Conservation (phyloP, 352 stramenopile species). For the Globisporangium nunn region DNA sequence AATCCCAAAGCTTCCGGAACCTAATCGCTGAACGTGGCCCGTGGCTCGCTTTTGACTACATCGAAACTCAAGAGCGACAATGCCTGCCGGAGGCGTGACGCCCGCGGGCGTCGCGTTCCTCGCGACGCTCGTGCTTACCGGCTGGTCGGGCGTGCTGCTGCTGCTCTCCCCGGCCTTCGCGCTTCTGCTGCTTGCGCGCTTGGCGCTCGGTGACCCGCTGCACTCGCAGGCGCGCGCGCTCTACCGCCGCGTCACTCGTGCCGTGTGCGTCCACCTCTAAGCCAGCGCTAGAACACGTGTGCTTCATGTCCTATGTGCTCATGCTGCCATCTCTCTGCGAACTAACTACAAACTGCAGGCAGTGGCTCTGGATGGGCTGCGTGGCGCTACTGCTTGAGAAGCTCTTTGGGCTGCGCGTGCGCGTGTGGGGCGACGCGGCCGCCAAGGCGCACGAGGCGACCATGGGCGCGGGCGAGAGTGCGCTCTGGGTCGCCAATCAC, state of each 20-base stretch:
- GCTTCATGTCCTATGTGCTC: too few relatives aligned
- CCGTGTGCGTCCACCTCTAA: conserved; percentile 27
- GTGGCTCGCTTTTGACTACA: too few relatives aligned
- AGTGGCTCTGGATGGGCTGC: conserved; percentile 77
- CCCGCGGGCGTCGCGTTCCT: conserved; percentile 42
- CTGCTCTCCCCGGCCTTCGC: conserved; percentile 56
- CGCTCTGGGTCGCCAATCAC: conserved; percentile 74
- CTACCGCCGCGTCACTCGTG: conserved; percentile 47
- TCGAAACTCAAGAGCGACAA: not conserved
- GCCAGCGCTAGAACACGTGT: too few relatives aligned
- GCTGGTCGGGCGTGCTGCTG: conserved; percentile 41
- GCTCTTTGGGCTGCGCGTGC: conserved; percentile 49
- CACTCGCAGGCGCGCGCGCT: conserved; percentile 17
- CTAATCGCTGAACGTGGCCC: too few relatives aligned
- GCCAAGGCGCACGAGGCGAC: conserved; percentile 43
- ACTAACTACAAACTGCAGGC: conserved; percentile 17
- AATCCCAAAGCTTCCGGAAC: too few relatives aligned
- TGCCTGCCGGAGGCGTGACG: conserved; percentile 13
- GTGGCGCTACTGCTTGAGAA: conserved; percentile 62
- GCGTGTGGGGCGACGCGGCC: conserved; percentile 47
- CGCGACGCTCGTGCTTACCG: conserved; percentile 39
- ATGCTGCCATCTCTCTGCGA: too few relatives aligned
- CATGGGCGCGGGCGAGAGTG: conserved; percentile 37
- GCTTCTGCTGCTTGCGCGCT: conserved; percentile 19
- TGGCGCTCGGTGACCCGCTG: conserved; percentile 16